Evolutionary conservation across 1,139 yeast genomes (phyloP), one percentile per base, ranked within the genome.

Genomic region (Geotrichum fermentans): DNA sequence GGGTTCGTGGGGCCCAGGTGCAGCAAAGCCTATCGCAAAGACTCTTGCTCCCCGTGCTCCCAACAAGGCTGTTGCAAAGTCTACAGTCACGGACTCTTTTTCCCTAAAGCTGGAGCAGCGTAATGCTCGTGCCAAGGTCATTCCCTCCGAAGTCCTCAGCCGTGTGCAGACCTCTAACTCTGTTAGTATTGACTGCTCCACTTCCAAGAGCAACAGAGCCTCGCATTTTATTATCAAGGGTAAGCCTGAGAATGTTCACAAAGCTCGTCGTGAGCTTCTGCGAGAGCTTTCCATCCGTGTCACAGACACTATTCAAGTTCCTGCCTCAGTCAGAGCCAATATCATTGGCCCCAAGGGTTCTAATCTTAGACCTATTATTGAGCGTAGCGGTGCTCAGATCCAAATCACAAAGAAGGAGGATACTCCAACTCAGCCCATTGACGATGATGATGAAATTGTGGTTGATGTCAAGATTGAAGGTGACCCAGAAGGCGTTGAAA

Each of bases 341-440:
- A 79, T 94, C 55, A 89, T 94, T 69, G 99, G 99, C 52, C 78
- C 92, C 42, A 86, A 83, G 66, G 99, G 98, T 62, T 77, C 77
- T 58, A 84, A 75, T 55, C 78, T 94, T 67, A 85, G 81, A 63
- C 89, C 92, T 52, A 86, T 94, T 58, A 75, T 85, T 50, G 83
- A 77, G 50, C 73, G 78, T 43, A 77, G 85, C 55, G 85, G 80
- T 49, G 88, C 87, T 50, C 83, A 75, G 60, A 78, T 92, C 62
- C 89, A 89, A 61, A 80, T 92, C 61, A 82, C 82, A 21, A 78
- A 72, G 60, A 71, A 69, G 45, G 65, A 65, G 43, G 66, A 60
- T 37, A 54, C 56, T 14, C 50, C 55, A 11, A 56, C 43, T 47
- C 51, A 41, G 30, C 56, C 52, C 18, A 67, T 57, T 37, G 72